Evolutionary conservation across 495 filamentous ascomycete genomes (phyloP).

Genomic region (Penicillium roqueforti): DNA sequence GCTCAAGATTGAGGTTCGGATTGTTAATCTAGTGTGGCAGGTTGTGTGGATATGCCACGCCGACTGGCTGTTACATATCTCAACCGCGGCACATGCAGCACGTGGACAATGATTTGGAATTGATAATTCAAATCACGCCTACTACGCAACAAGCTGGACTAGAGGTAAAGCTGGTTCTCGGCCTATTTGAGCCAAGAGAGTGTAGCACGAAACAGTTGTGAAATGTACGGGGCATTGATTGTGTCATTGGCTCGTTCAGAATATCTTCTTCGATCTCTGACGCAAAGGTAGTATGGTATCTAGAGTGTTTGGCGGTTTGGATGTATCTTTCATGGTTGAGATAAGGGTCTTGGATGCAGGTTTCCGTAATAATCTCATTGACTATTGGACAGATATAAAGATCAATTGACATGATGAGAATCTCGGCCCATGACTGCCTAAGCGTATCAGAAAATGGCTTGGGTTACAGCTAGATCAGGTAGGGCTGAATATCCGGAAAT

Average conservation of each 20-base stretch:
- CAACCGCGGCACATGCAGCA: not conserved
- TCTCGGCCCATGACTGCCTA: not conserved
- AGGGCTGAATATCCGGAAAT: not conserved
- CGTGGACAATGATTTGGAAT: conserved; percentile 1
- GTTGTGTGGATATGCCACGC: not conserved
- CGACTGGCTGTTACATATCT: not conserved
- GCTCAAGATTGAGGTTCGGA: not conserved
- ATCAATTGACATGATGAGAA: not conserved
- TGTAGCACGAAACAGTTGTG: not conserved
- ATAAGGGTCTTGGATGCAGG: not conserved
- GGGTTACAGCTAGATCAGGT: not conserved
- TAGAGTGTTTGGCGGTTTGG: not conserved
- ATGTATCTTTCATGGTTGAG: not conserved
- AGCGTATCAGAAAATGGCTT: not conserved
- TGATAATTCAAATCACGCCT: not conserved
- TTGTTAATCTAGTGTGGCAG: not conserved
- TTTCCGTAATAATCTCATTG: not conserved
- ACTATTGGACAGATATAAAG: not conserved
- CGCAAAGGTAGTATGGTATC: not conserved
- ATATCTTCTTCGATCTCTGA: not conserved
- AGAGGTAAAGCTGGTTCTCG: not conserved
- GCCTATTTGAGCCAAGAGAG: not conserved
- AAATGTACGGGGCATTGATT: not conserved
- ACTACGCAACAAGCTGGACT: not conserved
- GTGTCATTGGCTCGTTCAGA: not conserved